phyloP scores from a whole-genome alignment of 78 protist species.

The Dictyostelium intermedium region DNA sequence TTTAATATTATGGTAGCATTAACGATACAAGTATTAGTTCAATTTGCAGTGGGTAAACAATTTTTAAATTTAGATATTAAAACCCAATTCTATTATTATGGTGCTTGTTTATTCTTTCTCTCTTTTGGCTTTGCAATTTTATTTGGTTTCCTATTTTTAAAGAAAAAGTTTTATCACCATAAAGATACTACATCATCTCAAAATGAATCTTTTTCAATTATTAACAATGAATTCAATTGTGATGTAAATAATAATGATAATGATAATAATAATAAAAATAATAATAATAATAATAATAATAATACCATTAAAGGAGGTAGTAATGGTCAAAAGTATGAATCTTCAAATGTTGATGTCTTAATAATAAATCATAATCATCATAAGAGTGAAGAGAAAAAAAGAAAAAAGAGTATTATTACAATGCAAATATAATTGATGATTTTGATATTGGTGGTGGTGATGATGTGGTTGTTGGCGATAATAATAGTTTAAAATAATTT shows the following conservation, averaged over 20 bases:
- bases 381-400: neutral
- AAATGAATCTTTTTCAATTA: no score
- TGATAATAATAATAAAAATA: no score
- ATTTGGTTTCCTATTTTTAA: neutral
- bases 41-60: conserved; percentile 17
- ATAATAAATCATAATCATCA: neutral
- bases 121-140: conserved; percentile 22
- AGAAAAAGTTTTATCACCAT: neutral
- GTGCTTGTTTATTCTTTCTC: conserved; percentile 16
- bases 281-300: no score
- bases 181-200: neutral
- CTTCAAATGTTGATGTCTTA: neutral
- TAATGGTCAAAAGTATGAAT: no score
- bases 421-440: neutral
- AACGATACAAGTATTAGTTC: conserved; percentile 27
- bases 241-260: neutral
- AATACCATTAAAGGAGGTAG: no score
- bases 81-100: conserved; percentile 38
- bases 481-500: no score
- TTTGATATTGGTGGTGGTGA: neutral
- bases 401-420: neutral
- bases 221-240: neutral
- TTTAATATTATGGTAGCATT: conserved; percentile 59
- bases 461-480: neutral
- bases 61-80: conserved; percentile 23